Evolutionary conservation across 495 filamentous ascomycete species (phyloP).

Genomic region (Penicillium odoratum): DNA sequence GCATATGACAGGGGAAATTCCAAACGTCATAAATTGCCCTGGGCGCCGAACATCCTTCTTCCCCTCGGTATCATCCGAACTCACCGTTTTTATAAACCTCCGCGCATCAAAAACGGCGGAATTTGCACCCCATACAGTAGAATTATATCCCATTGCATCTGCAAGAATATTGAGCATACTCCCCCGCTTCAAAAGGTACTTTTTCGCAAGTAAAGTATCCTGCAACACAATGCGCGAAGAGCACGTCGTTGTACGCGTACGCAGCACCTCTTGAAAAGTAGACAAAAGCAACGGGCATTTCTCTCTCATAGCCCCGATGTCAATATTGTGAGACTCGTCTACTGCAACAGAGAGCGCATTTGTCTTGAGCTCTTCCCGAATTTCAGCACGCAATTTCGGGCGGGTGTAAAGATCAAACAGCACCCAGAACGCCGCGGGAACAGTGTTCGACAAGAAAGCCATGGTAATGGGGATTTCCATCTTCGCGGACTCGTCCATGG

Average conservation of each 20-base stretch:
- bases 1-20: conserved; percentile 43
- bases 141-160: conserved; percentile 18
- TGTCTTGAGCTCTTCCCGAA: conserved; percentile 33
- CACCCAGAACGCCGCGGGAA: conserved; percentile 48
- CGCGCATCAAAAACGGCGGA: conserved; percentile 28
- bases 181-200: conserved; percentile 31
- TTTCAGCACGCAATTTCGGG: conserved; percentile 35
- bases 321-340: conserved; percentile 24
- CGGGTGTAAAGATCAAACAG: conserved; percentile 42
- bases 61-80: background rate
- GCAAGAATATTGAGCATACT: conserved; percentile 29
- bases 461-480: conserved; percentile 38
- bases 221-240: conserved; percentile 28
- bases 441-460: conserved; percentile 47
- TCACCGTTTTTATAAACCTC: conserved; percentile 28
- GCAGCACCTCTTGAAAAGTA: conserved; percentile 41
- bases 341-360: conserved; percentile 18
- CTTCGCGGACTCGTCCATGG: conserved; percentile 41
- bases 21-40: conserved; percentile 41
- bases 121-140: conserved; percentile 30
- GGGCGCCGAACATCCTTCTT: conserved; percentile 16
- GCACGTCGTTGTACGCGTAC: conserved; percentile 22
- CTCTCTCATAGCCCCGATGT: conserved; percentile 37
- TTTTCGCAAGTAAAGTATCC: conserved; percentile 33
- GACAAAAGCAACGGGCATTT: conserved; percentile 40